phyloP scores from a whole-genome alignment of 2,329 filamentous ascomycete genomes.

The Botryotinia calthae region DNA sequence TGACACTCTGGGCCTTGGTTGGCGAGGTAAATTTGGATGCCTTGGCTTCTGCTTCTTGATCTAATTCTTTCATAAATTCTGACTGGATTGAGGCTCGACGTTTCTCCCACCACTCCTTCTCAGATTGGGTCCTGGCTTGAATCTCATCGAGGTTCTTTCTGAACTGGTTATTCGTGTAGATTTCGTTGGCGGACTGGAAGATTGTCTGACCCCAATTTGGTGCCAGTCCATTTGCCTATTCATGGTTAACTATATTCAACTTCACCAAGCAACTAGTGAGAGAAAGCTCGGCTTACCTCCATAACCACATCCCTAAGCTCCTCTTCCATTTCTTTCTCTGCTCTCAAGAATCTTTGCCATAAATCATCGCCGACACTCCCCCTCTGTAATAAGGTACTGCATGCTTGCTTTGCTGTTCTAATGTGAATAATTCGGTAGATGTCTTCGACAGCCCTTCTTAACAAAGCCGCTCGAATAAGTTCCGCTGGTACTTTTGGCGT shows the following conservation, averaged over 20 bases:
- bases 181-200: constrained; percentile 97
- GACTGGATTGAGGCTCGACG: constrained; percentile 69
- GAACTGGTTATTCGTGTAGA: constrained; percentile 78
- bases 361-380: constrained; percentile 95
- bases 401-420: constrained; percentile 81
- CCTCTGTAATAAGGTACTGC: constrained; percentile 77
- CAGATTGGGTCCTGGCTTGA: constrained; percentile 65
- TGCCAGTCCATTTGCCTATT: constrained; percentile 82
- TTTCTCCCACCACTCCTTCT: constrained; percentile 93
- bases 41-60: constrained; percentile 53
- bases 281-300: constrained; percentile 59
- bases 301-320: constrained; percentile 91
- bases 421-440: constrained; percentile 89
- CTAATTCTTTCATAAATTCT: constrained; percentile 82
- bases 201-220: constrained; percentile 91
- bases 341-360: constrained; percentile 86
- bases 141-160: constrained; percentile 74
- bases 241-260: constrained; percentile 28
- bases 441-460: constrained; percentile 87
- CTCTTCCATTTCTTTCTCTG: constrained; percentile 96
- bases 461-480: constrained; percentile 80
- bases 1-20: constrained; percentile 45
- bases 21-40: constrained; percentile 40
- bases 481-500: constrained; percentile 72
- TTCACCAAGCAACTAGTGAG: neutral